phyloP scores from a whole-genome alignment of 768 basidiomycete genomes.

The Kondoa subrosea region DNA sequence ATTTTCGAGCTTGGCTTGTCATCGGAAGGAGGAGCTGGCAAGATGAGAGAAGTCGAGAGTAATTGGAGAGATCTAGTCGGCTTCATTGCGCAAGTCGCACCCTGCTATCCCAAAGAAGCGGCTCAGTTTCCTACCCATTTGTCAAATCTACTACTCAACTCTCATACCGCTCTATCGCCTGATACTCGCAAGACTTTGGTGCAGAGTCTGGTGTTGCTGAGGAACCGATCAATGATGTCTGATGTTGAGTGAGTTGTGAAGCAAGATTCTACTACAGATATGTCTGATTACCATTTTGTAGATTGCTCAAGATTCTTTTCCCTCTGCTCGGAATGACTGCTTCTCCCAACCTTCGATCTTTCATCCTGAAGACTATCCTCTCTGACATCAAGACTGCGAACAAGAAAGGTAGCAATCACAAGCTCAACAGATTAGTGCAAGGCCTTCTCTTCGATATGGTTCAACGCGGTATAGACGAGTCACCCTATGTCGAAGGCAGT shows the following conservation, averaged over 20 bases:
- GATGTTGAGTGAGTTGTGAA: conserved; percentile 61
- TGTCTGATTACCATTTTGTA: conserved; percentile 30
- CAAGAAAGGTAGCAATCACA: conserved; percentile 71
- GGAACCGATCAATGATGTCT: conserved; percentile 79
- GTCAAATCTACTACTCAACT: conserved; percentile 57
- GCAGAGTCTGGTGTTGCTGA: conserved; percentile 77
- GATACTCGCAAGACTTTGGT: conserved; percentile 72
- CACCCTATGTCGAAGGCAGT: conserved; percentile 44
- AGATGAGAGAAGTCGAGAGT: conserved; percentile 46
- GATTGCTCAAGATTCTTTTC: conserved; percentile 77
- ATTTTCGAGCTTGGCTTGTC: conserved; percentile 36
- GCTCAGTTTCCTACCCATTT: conserved; percentile 67
- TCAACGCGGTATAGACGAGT: conserved; percentile 58
- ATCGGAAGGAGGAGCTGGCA: conserved; percentile 19
- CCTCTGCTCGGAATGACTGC: conserved; percentile 88
- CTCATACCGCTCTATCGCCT: conserved; percentile 53
- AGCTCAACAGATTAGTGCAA: conserved; percentile 87
- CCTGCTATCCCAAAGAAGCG: conserved; percentile 84
- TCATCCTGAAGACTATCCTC: conserved; percentile 83
- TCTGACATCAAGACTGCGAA: conserved; percentile 87
- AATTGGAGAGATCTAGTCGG: conserved; percentile 62
- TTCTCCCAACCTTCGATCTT: conserved; percentile 60
- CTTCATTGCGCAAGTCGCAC: conserved; percentile 82
- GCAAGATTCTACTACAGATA: background rate
- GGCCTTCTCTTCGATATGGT: conserved; percentile 92